Conservation (phyloP, 306 rosid species). For the Trifolium dubium region DNA sequence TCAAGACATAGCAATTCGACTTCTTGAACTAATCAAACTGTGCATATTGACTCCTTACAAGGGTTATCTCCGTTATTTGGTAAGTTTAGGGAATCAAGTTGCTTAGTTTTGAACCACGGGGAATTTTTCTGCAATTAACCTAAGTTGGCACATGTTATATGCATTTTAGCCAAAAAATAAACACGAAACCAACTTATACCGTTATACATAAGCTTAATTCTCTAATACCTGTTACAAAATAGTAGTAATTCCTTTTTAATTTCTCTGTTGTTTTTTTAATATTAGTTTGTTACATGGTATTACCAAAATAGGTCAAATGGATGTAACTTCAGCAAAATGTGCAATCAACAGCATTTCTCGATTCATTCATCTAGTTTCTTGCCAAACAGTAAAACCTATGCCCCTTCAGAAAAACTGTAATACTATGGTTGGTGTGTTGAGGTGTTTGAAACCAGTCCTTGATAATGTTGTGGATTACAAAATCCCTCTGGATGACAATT, state of each 20-base stretch:
- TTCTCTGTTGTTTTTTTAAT: slow-evolving; percentile 24
- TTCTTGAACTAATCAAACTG: slow-evolving; percentile 3
- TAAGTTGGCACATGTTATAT: background rate
- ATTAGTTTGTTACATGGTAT: slow-evolving; percentile 37
- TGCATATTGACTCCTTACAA: slow-evolving; percentile 5
- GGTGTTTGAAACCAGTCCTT: slow-evolving; percentile 80
- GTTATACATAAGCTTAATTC: slow-evolving; percentile 17
- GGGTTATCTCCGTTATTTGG: slow-evolving; percentile 17
- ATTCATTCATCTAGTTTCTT: slow-evolving; percentile 81
- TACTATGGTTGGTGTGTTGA: slow-evolving; percentile 64
- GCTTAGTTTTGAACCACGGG: background rate
- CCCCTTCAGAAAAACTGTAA: slow-evolving; percentile 71
- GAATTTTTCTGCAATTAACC: background rate
- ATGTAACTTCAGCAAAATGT: slow-evolving; percentile 66
- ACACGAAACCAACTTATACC: background rate
- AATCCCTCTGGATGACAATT: slow-evolving; percentile 57
- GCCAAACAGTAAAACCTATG: slow-evolving; percentile 62
- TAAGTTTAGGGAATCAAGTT: slow-evolving; percentile 8
- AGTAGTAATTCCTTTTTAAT: slow-evolving; percentile 22
- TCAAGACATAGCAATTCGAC: background rate
- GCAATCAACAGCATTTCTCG: slow-evolving; percentile 86
- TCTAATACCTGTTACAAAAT: slow-evolving; percentile 3
- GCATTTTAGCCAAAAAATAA: slow-evolving; percentile 23
- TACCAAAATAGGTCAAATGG: slow-evolving; percentile 67
- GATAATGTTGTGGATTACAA: slow-evolving; percentile 66